Evolutionary conservation across 805 yeast genomes (phyloP), one percentile per base, ranked within the genome.

Genomic region (Suhomyces sp.): DNA sequence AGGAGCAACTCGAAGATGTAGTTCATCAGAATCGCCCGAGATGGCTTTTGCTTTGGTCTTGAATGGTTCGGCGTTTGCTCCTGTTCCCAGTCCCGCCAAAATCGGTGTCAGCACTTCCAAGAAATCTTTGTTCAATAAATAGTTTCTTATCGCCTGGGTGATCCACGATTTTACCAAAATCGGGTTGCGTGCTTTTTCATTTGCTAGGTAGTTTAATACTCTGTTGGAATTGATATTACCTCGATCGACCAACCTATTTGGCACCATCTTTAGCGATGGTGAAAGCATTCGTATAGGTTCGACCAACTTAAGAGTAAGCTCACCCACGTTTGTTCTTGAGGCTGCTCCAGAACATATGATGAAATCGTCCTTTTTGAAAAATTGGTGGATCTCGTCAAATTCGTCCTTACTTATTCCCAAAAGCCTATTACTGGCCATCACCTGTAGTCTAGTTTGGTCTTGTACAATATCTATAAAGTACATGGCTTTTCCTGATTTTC

Each of bases 11-110:
- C 99, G 73, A 45, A 94, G 68, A 51, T 82, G 85, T 7, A 90
- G 68, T 10, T 72, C 71, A 1, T 55, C 55, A 24, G 57, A 51
- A 10, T 46, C 46, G 4, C 61, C 50, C 4, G 69, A 61, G 53
- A 76, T 50, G 27, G 77, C 78, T 41, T 68, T 66, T 42, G 78
- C 67, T 1, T 24, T 31, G 1, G 97, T 90, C 0, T 62, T 63
- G 60, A 94, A 94, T 0, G 98, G 97, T n/a, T 80, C 79, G 0
- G 99, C 98, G 60, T 85, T 84, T 5, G 99, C 99, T 2, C 99
- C 99, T 15, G 90, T 88, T 0, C 91, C 82, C 33, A 75, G 72
- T 1, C 85, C 84, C 0, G 90, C 81, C 10, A 94, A 68, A 1
- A 91, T 81, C 0, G 99, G 99, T 0, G 99, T 94, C 49, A 86